phyloP scores from a whole-genome alignment of 495 filamentous ascomycete genomes.

The Neurospora africana region DNA sequence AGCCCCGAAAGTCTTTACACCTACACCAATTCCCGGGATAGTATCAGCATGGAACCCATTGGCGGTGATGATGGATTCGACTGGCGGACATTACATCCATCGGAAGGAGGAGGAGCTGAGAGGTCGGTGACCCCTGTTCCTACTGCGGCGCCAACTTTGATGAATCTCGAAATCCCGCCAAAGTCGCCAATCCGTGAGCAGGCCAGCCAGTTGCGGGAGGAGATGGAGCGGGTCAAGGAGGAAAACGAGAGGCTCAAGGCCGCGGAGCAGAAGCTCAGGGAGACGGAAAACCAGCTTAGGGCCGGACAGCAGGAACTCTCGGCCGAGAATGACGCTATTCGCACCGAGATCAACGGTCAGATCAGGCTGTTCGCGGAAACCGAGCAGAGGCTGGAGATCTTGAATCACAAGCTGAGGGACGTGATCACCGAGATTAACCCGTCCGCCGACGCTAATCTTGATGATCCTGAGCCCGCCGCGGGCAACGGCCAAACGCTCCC shows the following conservation, averaged over 20 bases:
- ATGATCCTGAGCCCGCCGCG: conserved; percentile 22
- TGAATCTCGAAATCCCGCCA: conserved; percentile 31
- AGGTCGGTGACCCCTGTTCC: conserved; percentile 43
- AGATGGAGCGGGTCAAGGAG: conserved; percentile 26
- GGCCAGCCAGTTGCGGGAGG: conserved; percentile 30
- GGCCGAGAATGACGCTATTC: conserved; percentile 18
- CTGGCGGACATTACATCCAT: not conserved
- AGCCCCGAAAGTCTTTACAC: conserved; percentile 60
- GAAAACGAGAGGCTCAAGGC: conserved; percentile 20
- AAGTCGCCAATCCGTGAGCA: conserved; percentile 37
- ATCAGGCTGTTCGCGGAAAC: conserved; percentile 44
- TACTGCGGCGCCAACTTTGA: not conserved
- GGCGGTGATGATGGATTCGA: conserved; percentile 55
- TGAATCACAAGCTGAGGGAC: conserved; percentile 60
- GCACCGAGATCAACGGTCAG: conserved; percentile 20
- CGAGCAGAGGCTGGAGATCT: conserved; percentile 57
- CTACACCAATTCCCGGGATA: conserved; percentile 44
- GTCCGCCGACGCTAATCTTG: conserved; percentile 26
- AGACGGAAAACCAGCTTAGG: conserved; percentile 13
- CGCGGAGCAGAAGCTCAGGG: conserved; percentile 6
- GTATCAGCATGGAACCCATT: conserved; percentile 36
- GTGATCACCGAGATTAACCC: conserved; percentile 54
- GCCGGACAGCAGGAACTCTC: conserved; percentile 9
- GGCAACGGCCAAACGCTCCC: conserved; percentile 34
- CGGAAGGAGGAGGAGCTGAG: conserved; percentile 27